Conservation (phyloP, 176 grass and related monocot species). For the Zea mays region Zm-B73-REFERENCE-NAM-5.0 NC_050102.1:182472501-182473000, state of each 20-base stretch:
- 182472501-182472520: no score
- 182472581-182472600: neutral
- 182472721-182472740: neutral
- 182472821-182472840: neutral
- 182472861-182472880: conserved; percentile 23
- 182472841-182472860: conserved; percentile 1
- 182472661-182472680: neutral
- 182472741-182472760: neutral
- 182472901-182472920: conserved; percentile 5
- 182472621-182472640: conserved; percentile 15
- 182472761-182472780: neutral
- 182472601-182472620: neutral
- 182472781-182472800: neutral
- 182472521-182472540: no score
- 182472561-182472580: conserved; percentile 13
- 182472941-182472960: conserved; percentile 78
- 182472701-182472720: conserved; percentile 14
- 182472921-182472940: conserved; percentile 34
- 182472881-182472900: neutral
- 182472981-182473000: conserved; percentile 62
- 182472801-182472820: neutral
- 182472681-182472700: neutral
- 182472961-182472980: conserved; percentile 58
- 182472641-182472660: conserved; percentile 26
- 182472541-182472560: neutral